These are phyloP conservation scores for Helotiales sp. DNA, from an alignment of 2,329 filamentous ascomycete genomes.

Conservation along the genomic window DNA sequence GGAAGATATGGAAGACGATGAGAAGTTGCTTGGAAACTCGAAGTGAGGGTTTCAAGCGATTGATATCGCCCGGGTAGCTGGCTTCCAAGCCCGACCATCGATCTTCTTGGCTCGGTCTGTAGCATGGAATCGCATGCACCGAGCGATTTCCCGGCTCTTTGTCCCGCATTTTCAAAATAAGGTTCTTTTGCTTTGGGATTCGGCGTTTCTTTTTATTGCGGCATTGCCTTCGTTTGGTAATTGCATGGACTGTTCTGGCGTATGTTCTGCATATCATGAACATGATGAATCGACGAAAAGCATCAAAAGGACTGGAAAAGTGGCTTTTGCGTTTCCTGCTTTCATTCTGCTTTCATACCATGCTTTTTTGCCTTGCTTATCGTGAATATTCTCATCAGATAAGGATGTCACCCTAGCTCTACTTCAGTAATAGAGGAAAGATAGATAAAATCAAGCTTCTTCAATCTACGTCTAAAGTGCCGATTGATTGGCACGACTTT, in stretches of 20 bases:
- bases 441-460: background rate
- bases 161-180: background rate
- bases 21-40: slow-evolving; percentile 6
- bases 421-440: background rate
- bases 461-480: background rate
- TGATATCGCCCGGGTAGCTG: background rate
- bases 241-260: background rate
- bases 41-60: background rate
- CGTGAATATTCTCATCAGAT: background rate
- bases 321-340: no score
- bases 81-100: background rate
- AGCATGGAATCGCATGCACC: background rate
- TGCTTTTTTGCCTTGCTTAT: background rate
- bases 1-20: slow-evolving; percentile 20
- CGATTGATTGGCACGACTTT: background rate
- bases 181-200: background rate
- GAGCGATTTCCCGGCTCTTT: background rate
- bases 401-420: background rate
- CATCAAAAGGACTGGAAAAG: background rate
- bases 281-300: no score
- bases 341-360: no score
- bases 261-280: background rate
- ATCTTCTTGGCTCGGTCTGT: background rate
- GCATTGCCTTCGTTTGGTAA: background rate
- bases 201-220: background rate